These are phyloP conservation scores for Zygoascus tannicola DNA, from an alignment of 805 yeast genomes.

Conservation along the genomic window DNA sequence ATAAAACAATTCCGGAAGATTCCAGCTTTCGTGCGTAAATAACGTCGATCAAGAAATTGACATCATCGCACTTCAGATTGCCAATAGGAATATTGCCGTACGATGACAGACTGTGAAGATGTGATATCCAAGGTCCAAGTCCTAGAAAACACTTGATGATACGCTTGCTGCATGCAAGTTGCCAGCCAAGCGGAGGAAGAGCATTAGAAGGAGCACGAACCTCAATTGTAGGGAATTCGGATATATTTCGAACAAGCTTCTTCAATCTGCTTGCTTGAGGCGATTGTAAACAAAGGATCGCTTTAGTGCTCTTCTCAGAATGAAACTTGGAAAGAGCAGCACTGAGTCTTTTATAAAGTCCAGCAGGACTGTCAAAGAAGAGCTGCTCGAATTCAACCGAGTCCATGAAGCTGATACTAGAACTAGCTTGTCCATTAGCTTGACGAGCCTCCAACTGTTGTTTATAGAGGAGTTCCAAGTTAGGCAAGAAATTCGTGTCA, in stretches of 20 bases:
- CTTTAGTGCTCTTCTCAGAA: constrained; percentile 57
- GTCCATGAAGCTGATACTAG: constrained; percentile 33
- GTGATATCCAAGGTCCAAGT: constrained; percentile 61
- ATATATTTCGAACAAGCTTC: constrained; percentile 39
- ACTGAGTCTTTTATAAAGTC: constrained; percentile 51
- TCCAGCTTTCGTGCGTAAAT: constrained; percentile 72
- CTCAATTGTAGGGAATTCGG: constrained; percentile 54
- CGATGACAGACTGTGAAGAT: constrained; percentile 53
- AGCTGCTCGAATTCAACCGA: constrained; percentile 45
- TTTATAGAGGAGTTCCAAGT: constrained; percentile 33
- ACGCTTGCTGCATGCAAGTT: constrained; percentile 51
- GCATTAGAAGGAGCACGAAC: constrained; percentile 38
- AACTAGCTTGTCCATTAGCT: neutral
- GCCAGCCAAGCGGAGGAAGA: constrained; percentile 78
- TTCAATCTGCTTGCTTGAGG: constrained; percentile 41
- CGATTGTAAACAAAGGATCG: constrained; percentile 65
- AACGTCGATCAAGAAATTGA: constrained; percentile 73
- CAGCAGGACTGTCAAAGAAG: constrained; percentile 43
- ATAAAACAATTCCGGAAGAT: constrained; percentile 59
- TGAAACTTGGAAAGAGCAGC: constrained; percentile 44
- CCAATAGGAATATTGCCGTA: constrained; percentile 81
- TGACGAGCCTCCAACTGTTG: neutral
- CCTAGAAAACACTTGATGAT: constrained; percentile 63
- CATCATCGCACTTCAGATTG: constrained; percentile 68
- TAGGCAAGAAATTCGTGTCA: constrained; percentile 55